Base-by-base conservation (phyloP, 306 rosid genomes). In the Calophaca sinica region DNA sequence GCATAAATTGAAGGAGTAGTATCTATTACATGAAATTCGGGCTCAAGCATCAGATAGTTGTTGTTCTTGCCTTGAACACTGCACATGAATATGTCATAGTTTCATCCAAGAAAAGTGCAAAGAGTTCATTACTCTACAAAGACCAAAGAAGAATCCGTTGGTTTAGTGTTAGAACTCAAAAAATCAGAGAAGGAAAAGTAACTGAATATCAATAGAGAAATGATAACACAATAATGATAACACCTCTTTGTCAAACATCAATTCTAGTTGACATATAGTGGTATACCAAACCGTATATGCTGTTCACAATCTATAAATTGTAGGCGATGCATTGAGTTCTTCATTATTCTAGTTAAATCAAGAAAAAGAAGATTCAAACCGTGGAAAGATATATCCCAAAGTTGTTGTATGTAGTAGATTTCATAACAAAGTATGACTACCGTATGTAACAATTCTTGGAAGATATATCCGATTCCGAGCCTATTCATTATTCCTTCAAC, bases 21-120 rank as follows among this genome's bases (percentile, higher is more conserved):
- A 48, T 11, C 52, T 5, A 39, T 31, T 32, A 45, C 8, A 36
- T 68, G 46, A 61, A 54, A 62, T 66, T 60, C 9, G 11, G 6
- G 8, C 39, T 54, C 45, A 57, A 49, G 60, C 12, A 39, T 28
- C 14, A 60, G 62, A 38, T 50, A 48, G 12, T 45, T 11, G 26
- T 51, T 26, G 70, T 26, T 42, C 89, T 76, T 67, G 89, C 98
- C 98, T 91, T 84, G 78, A 94, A 94, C 60, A 91, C 75, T 4
- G 91, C 98, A 63, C 86, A 84, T 36, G 98, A 91, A 75, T 90
- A 91, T 39, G 96, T 88, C 96, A 91, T 94, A 57, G 96, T 86
- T 62, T 91, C 93, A 26, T 91, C 98, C 88, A 94, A 83, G 90
- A 94, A 88, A 50, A 89, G 84, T 8, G 94, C 86, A 73, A 94